Evolutionary conservation across 768 basidiomycete genomes (phyloP).

Genomic region (Leccinum pellstonianum): DNA sequence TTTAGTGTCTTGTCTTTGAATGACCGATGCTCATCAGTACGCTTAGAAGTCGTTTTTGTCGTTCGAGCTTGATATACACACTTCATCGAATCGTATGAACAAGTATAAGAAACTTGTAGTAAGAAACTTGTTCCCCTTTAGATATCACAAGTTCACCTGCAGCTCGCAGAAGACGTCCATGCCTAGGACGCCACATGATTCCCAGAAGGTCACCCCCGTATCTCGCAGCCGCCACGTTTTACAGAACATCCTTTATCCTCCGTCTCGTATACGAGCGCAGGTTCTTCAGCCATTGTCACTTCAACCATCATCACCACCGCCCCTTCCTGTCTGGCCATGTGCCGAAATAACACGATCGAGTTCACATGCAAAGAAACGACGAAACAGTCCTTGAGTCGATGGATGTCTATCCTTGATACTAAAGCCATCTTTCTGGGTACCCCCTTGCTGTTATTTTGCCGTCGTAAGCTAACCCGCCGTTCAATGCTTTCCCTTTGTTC

Average conservation of each 20-base stretch:
- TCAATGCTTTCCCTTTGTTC: background rate
- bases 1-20: background rate
- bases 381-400: constrained; percentile 9
- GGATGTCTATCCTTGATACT: constrained; percentile 14
- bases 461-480: background rate
- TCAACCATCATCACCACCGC: background rate
- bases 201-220: background rate
- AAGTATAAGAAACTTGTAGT: constrained; percentile 8
- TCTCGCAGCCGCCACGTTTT: constrained; percentile 1
- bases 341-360: constrained; percentile 18
- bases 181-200: background rate
- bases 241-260: constrained; percentile 1
- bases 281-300: background rate
- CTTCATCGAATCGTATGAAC: background rate
- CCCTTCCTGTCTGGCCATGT: constrained; percentile 17
- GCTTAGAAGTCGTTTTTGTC: constrained; percentile 10
- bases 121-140: background rate
- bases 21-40: constrained; percentile 1
- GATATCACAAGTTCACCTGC: background rate
- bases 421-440: constrained; percentile 4
- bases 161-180: background rate
- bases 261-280: background rate
- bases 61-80: background rate
- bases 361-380: constrained; percentile 10
- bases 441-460: background rate